These are phyloP conservation scores for Raffaelea albimanens DNA, from an alignment of 2,329 filamentous ascomycete genomes.

Conservation along the genomic window DNA sequence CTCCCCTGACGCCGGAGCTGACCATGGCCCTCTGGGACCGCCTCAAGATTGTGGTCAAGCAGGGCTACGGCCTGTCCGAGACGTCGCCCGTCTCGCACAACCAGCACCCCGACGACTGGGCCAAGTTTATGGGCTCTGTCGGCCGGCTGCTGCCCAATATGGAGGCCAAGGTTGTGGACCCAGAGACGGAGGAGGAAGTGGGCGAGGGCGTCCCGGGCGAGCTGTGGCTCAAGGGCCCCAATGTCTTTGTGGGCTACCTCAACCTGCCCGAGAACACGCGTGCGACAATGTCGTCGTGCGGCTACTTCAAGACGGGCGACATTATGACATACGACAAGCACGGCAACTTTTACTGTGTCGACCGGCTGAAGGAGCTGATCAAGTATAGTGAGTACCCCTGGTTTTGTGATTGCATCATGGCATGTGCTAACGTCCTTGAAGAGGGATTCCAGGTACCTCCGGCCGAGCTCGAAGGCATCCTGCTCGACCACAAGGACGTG, in stretches of 20 bases:
- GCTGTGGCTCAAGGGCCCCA: conserved; percentile 69
- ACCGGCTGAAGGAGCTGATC: conserved; percentile 65
- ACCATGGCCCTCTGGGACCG: conserved; percentile 66
- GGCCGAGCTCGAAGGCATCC: conserved; percentile 49
- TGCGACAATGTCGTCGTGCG: conserved; percentile 64
- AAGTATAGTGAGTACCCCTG: conserved; percentile 39
- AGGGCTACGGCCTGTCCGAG: conserved; percentile 86
- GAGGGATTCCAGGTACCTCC: conserved; percentile 64
- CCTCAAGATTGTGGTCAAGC: conserved; percentile 73
- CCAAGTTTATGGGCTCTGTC: conserved; percentile 65
- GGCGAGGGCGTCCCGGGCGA: conserved; percentile 53
- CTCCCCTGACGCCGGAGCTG: conserved; percentile 72
- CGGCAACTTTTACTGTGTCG: conserved; percentile 83
- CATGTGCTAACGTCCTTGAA: conserved; percentile 28
- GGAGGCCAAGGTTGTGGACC: conserved; percentile 69
- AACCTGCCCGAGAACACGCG: conserved; percentile 63
- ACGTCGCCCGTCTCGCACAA: conserved; percentile 71
- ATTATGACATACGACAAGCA: conserved; percentile 68
- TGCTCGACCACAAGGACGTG: conserved; percentile 32
- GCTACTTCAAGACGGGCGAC: conserved; percentile 87
- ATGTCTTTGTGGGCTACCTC: conserved; percentile 70
- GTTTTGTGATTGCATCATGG: not conserved
- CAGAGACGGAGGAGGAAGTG: conserved; percentile 43
- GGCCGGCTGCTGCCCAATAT: conserved; percentile 72
- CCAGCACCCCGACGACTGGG: conserved; percentile 68